A percentile compares a stretch with the other conserved stretches of the same genome.
Evolutionary conservation across 2,329 filamentous ascomycete genomes (phyloP).

Genomic region (Aureobasidium sp.): DNA sequence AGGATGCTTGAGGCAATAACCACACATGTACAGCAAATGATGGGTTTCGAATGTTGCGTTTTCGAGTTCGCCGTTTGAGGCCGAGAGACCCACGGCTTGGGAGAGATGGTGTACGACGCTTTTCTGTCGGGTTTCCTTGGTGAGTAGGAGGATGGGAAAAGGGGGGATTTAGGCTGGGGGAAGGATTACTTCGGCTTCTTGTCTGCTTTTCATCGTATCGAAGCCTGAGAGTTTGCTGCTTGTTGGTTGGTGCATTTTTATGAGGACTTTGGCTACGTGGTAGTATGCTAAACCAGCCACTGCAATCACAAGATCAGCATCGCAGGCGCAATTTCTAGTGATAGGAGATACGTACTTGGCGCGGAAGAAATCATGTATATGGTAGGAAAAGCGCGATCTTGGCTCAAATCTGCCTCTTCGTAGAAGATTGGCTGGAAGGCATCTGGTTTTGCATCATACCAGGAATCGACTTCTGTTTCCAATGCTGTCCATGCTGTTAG

Average conservation of each 20-base stretch:
- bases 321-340: not conserved
- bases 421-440: slow-evolving; percentile 27
- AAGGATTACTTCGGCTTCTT: slow-evolving; percentile 6
- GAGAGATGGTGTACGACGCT: slow-evolving; percentile 20
- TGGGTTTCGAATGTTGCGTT: slow-evolving; percentile 23
- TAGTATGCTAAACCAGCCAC: slow-evolving; percentile 34
- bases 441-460: slow-evolving; percentile 18
- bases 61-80: slow-evolving; percentile 22
- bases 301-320: not conserved
- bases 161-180: not conserved
- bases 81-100: slow-evolving; percentile 21
- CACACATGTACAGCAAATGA: slow-evolving; percentile 22
- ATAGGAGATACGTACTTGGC: slow-evolving; percentile 20
- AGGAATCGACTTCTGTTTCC: slow-evolving; percentile 18
- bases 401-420: slow-evolving; percentile 18
- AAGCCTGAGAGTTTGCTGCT: slow-evolving; percentile 19
- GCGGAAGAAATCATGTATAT: slow-evolving; percentile 31
- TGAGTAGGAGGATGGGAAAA: not conserved
- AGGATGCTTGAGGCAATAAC: slow-evolving; percentile 21
- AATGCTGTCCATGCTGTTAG: not conserved
- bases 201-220: slow-evolving; percentile 18
- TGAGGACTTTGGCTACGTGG: slow-evolving; percentile 29
- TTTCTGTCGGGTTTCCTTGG: slow-evolving; percentile 1
- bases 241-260: slow-evolving; percentile 19
- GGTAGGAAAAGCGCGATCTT: slow-evolving; percentile 25